Base-by-base conservation (phyloP, 176 grass and related monocot species). In the Alloteropsis semialata region DNA sequence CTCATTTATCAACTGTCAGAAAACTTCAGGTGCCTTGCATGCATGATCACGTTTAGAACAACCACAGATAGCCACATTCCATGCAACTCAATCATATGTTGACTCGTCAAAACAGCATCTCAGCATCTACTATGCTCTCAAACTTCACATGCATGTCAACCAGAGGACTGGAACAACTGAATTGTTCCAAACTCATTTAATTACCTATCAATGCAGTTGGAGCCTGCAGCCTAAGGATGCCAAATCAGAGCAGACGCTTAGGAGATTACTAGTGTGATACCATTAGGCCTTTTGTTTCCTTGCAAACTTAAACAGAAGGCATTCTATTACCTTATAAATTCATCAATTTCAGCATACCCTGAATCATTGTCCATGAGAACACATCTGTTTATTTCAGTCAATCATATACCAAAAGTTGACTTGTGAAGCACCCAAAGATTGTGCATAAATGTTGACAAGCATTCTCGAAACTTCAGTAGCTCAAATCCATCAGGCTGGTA, bases 401-500 rank as follows among this genome's bases (percentile, higher is more conserved):
- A 80, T 65, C 46, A 79, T 83, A 90, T 60, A 87, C 62, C 45
- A 83, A 3, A 9, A 13, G 10, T 15, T 83, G 79, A 85, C 79
- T 86, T 80, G 62, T 28, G 49, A 86, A 56, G 55, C 72, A 78
- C 32, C 88, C 62, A 12, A n/a, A n/a, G 62, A 86, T 76, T 83
- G 65, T 37, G 70, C 79, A 72, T 86, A 94, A 78, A 85, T 87
- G 77, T 90, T 88, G 72, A 88, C 59, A 64, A 86, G 56, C 58
- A 78, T 62, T 80, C 27, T 88, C 60, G 91, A 80, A 90, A 78
- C 69, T 90, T 14, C 82, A 62, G 44, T 60, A 80, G 3, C 80
- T 84, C 32, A 78, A 30, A 63, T 76, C 79, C 54, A 37, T 83
- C 54, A 72, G 69, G 64, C 84, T 88, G 36, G 82, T 53, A 41